Evolutionary conservation across 2,329 filamentous ascomycete genomes (phyloP), one percentile per base, ranked within the genome.

Genomic region (Trichoderma polysporum): DNA sequence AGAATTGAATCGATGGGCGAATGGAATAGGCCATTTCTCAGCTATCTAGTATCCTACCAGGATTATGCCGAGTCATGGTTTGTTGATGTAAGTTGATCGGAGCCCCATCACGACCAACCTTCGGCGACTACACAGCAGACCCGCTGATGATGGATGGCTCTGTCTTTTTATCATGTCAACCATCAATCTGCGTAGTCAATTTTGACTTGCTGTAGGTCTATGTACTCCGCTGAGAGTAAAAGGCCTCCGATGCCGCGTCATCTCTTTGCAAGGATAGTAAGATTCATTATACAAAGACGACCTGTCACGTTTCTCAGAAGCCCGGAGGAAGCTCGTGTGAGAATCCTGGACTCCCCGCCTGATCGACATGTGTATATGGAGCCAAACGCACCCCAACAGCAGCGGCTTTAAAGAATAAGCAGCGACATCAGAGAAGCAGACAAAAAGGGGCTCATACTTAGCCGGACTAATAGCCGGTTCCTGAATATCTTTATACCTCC

Each of bases 401-500:
- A 54, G 25, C 50, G 33, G 8, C 27, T 19, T 27, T 25, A 15
- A 31, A 19, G 39, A 63, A 10, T 6, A 25, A 27, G 45, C 49
- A 2, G 2, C 50, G 50, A 54, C 29, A 37, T 64, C 50, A 64
- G 50, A 56, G 50, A 35, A 56, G 50, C 37, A 4, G 10, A 63
- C 35, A 56, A 49, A 49, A 60, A 29, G 47, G 49, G 50, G 37
- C 54, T 66, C 33, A 13, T 17, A 49, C 45, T 58, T 57, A 37
- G 8, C 53, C 62, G 52, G 29, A 33, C 17, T 25, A 49, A 57
- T 50, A 56, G 5, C 61, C 61, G 61, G 61, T 49, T 47, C 52
- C 61, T 65, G 61, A 56, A 57, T 57, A 65, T 65, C 61, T n/a
- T 19, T 64, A 2, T 56, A n/a, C 10, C 17, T 47, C 41, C 22